Evolutionary conservation across 2,329 filamentous ascomycete genomes (phyloP).

Genomic region (Juglanconis sp.): DNA sequence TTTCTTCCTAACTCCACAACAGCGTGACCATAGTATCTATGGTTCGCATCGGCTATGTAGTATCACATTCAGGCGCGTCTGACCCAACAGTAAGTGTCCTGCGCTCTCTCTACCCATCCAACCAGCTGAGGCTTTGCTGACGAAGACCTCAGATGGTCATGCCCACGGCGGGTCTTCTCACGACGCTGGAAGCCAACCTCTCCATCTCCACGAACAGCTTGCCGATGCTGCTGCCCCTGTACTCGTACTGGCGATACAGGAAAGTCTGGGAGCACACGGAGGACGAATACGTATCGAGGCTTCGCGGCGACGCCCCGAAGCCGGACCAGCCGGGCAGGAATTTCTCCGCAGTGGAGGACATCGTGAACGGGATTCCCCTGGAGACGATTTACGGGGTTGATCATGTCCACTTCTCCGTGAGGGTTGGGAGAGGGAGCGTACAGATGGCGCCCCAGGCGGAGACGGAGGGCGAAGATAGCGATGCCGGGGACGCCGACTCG

Average conservation of each 20-base stretch:
- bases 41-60: background rate
- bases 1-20: too few relatives aligned
- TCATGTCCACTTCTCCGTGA: conserved; percentile 10
- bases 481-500: conserved; percentile 10
- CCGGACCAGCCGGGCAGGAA: background rate
- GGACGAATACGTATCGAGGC: conserved; percentile 15
- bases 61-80: background rate
- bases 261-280: conserved; percentile 3
- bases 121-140: too few relatives aligned
- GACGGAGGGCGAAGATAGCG: background rate
- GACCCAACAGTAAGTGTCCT: background rate
- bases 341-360: conserved; percentile 7
- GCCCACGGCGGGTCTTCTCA: background rate
- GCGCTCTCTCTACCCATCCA: background rate
- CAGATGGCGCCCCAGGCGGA: background rate
- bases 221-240: conserved; percentile 15
- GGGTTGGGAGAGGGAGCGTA: conserved; percentile 4
- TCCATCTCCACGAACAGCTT: conserved; percentile 14
- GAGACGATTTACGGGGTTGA: conserved; percentile 16
- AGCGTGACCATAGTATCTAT: conserved; percentile 14
- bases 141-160: background rate
- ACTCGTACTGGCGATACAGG: conserved; percentile 14
- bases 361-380: conserved; percentile 12
- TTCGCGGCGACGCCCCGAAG: background rate
- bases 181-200: conserved; percentile 9